Evolutionary conservation across 2,329 filamentous ascomycete species (phyloP).

Genomic region (Fusarium nurragi): DNA sequence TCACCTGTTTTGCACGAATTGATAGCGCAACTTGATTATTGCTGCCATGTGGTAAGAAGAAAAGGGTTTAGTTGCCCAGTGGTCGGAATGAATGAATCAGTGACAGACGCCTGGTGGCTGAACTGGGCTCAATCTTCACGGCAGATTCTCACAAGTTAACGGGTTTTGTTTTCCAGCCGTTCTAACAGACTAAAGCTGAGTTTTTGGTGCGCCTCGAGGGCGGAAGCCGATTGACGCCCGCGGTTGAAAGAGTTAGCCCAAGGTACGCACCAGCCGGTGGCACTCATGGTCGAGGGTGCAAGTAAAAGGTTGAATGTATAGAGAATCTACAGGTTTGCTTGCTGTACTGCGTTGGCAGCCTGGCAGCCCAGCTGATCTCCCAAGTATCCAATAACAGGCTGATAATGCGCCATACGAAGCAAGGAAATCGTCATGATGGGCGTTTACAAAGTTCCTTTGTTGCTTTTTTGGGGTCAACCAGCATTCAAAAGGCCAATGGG

Average conservation of each 20-base stretch:
- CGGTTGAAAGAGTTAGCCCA: constrained; percentile 5
- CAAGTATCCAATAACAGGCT: constrained; percentile 24
- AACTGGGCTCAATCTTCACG: constrained; percentile 7
- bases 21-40: background rate
- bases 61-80: constrained; percentile 21
- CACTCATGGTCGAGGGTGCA: background rate
- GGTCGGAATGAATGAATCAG: constrained; percentile 36
- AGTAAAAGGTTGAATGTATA: background rate
- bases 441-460: constrained; percentile 24
- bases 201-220: constrained; percentile 10
- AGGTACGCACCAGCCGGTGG: constrained; percentile 1
- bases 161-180: constrained; percentile 17
- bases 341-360: constrained; percentile 28
- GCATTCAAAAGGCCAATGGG: constrained; percentile 30
- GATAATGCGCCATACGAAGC: constrained; percentile 21
- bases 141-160: background rate
- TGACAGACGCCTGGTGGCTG: constrained; percentile 3
- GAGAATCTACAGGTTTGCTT: constrained; percentile 12
- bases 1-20: constrained; percentile 17
- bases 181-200: background rate
- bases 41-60: constrained; percentile 25
- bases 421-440: constrained; percentile 30
- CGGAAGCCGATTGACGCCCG: constrained; percentile 7
- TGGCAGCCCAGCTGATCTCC: constrained; percentile 31
- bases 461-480: constrained; percentile 27